Evolutionary conservation across 1,139 yeast species (phyloP).

Genomic region (Suhomyces bribrorum): DNA sequence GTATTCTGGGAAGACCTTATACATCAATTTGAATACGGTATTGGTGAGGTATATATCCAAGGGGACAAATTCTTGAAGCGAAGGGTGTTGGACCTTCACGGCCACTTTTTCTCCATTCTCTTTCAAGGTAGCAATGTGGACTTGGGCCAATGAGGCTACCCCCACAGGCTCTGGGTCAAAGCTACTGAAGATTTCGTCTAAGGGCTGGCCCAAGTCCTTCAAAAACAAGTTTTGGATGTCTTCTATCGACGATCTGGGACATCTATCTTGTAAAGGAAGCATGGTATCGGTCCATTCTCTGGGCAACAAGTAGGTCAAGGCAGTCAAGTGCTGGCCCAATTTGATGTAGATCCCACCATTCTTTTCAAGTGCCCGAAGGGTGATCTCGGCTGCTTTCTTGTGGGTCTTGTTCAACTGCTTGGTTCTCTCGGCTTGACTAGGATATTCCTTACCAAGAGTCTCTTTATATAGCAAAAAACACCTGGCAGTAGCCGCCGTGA

Average conservation of each 20-base stretch:
- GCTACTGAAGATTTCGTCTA: slow-evolving; percentile 66
- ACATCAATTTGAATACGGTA: slow-evolving; percentile 72
- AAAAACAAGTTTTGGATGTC: slow-evolving; percentile 68
- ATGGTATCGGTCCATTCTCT: slow-evolving; percentile 93
- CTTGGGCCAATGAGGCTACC: slow-evolving; percentile 95
- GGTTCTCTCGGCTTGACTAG: slow-evolving; percentile 49
- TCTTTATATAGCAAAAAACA: slow-evolving; percentile 68
- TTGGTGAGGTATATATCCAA: slow-evolving; percentile 79
- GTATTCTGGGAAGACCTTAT: slow-evolving; percentile 85
- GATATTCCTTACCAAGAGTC: slow-evolving; percentile 50
- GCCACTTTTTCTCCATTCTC: slow-evolving; percentile 76
- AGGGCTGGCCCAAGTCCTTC: slow-evolving; percentile 60
- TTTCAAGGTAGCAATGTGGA: slow-evolving; percentile 71
- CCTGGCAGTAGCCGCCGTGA: slow-evolving; percentile 59
- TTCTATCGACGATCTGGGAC: slow-evolving; percentile 77
- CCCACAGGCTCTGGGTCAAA: slow-evolving; percentile 83
- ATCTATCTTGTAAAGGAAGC: slow-evolving; percentile 88
- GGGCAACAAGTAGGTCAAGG: slow-evolving; percentile 88
- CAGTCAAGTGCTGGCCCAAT: slow-evolving; percentile 91
- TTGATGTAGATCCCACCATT: slow-evolving; percentile 95
- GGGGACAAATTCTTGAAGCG: slow-evolving; percentile 84
- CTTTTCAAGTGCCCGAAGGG: slow-evolving; percentile 73
- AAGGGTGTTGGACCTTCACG: slow-evolving; percentile 93
- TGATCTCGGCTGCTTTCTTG: slow-evolving; percentile 71
- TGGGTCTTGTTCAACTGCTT: slow-evolving; percentile 62